A percentile compares a stretch with the other conserved stretches of the same genome.
phyloP scores from a whole-genome alignment of 371 early-diverging fungal genomes.

The Cokeromyces recurvatus region DNA sequence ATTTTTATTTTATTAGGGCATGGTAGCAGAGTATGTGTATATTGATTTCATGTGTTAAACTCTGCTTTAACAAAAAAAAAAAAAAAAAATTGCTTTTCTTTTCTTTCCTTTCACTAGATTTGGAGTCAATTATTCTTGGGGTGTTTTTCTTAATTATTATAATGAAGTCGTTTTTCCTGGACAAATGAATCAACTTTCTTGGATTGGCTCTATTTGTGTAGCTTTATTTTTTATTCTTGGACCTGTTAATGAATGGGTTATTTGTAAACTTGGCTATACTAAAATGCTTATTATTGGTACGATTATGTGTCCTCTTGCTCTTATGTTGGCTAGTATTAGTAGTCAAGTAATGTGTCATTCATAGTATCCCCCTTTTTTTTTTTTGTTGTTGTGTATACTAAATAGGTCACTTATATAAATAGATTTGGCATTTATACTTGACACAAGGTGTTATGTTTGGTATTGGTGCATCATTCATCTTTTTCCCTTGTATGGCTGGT shows the following conservation, averaged over 20 bases:
- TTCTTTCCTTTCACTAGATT: slow-evolving; percentile 14
- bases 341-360: slow-evolving; percentile 21
- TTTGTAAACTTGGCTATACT: slow-evolving; percentile 49
- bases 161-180: slow-evolving; percentile 24
- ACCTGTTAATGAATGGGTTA: slow-evolving; percentile 41
- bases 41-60: too few species aligned
- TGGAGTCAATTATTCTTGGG: slow-evolving; percentile 41
- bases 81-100: too few species aligned
- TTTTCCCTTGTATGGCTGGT: slow-evolving; percentile 62
- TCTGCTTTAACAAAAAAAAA: too few species aligned
- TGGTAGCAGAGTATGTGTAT: too few species aligned
- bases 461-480: slow-evolving; percentile 62
- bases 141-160: slow-evolving; percentile 27
- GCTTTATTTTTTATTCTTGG: slow-evolving; percentile 35
- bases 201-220: slow-evolving; percentile 41
- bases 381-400: not conserved
- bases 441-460: slow-evolving; percentile 70
- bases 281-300: slow-evolving; percentile 45
- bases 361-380: not conserved
- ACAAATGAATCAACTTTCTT: slow-evolving; percentile 28
- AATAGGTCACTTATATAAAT: not conserved
- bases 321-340: slow-evolving; percentile 59
- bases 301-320: slow-evolving; percentile 47
- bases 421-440: slow-evolving; percentile 61
- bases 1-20: too few species aligned